A percentile compares a stretch with the other conserved stretches of the same genome.
These are phyloP conservation scores for Thelonectria discophora DNA, from an alignment of 2,329 filamentous ascomycete genomes.

Conservation along the genomic window DNA sequence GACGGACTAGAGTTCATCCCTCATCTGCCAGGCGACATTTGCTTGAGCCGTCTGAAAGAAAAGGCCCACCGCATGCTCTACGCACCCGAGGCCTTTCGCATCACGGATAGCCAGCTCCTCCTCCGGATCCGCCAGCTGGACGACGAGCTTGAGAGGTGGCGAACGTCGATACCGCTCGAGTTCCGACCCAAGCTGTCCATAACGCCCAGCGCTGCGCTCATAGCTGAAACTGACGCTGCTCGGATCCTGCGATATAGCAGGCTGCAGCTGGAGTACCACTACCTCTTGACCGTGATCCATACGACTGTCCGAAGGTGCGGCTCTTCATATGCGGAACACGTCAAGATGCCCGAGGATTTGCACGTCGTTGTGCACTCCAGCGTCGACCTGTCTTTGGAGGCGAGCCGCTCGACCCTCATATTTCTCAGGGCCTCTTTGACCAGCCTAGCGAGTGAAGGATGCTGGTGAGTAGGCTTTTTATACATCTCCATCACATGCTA, in stretches of 20 bases:
- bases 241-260: constrained; percentile 57
- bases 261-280: constrained; percentile 62
- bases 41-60: constrained; percentile 34
- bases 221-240: constrained; percentile 37
- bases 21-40: constrained; percentile 38
- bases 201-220: constrained; percentile 31
- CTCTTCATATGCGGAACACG: constrained; percentile 1
- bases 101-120: constrained; percentile 38
- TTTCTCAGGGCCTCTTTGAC: constrained; percentile 52
- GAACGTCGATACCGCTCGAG: constrained; percentile 35
- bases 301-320: constrained; percentile 60
- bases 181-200: constrained; percentile 51
- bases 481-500: not conserved
- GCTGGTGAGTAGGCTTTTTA: constrained; percentile 51
- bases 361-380: constrained; percentile 60
- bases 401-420: constrained; percentile 61
- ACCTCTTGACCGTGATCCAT: constrained; percentile 63
- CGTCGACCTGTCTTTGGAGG: constrained; percentile 61
- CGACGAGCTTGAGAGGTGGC: constrained; percentile 46
- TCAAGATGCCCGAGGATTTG: constrained; percentile 44
- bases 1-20: constrained; percentile 25
- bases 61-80: constrained; percentile 34
- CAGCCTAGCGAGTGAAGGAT: constrained; percentile 54
- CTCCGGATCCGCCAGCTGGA: constrained; percentile 42
- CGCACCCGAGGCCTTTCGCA: constrained; percentile 31